Percentiles rank a stretch among this genome's conserved stretches.
These are phyloP conservation scores for Bacidia gigantensis DNA, from an alignment of 495 filamentous ascomycete genomes.

Conservation along the genomic window DNA sequence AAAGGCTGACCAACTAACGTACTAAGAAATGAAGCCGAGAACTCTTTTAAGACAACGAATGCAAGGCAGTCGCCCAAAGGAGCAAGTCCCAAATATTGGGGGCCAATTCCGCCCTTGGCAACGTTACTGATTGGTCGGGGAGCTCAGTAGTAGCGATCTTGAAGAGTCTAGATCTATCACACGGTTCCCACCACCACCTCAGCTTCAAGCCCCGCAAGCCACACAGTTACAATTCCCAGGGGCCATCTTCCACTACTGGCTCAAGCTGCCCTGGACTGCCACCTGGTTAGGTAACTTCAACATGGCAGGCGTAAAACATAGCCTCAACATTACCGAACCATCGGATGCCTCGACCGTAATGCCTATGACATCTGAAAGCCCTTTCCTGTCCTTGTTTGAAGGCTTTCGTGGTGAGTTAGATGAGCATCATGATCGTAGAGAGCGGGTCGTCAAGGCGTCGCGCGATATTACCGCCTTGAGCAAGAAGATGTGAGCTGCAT, in stretches of 20 bases:
- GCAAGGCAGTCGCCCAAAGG: too few relatives aligned
- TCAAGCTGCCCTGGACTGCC: not conserved
- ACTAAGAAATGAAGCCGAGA: too few relatives aligned
- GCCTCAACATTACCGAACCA: not conserved
- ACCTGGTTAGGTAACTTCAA: not conserved
- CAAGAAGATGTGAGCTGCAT: conserved; percentile 73
- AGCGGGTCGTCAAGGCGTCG: conserved; percentile 75
- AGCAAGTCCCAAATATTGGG: too few relatives aligned
- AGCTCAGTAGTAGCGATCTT: not conserved
- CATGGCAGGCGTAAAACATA: conserved; percentile 14
- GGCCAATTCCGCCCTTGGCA: too few relatives aligned
- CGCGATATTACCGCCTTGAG: conserved; percentile 84
- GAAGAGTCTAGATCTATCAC: not conserved
- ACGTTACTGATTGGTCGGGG: not conserved
- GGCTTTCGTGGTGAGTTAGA: conserved; percentile 77
- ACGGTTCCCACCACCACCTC: not conserved
- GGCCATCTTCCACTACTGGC: not conserved
- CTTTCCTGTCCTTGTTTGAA: conserved; percentile 65
- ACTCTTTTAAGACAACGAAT: too few relatives aligned
- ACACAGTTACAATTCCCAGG: not conserved
- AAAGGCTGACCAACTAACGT: too few relatives aligned
- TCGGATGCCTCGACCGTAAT: not conserved
- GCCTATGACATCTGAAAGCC: not conserved
- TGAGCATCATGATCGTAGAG: conserved; percentile 84
- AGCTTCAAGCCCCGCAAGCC: not conserved